A percentile compares a stretch with the other conserved stretches of the same genome.
These are phyloP conservation scores for Podospora bellae-mahoneyi DNA, from an alignment of 495 filamentous ascomycete genomes.

Conservation along the genomic window DNA sequence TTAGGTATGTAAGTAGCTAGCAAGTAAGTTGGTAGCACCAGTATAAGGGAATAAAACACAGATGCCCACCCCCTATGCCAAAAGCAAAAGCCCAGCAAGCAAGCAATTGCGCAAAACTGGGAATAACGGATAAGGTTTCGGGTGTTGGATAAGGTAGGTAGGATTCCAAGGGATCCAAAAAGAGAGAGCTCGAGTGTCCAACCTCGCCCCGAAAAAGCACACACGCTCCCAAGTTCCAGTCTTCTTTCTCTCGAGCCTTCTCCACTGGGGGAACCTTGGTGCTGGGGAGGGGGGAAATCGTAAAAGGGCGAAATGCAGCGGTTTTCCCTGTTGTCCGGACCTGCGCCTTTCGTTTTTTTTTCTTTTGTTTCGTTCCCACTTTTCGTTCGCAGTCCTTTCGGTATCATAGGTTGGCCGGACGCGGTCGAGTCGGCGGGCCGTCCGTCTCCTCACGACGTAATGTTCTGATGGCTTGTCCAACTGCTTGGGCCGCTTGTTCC, in stretches of 20 bases:
- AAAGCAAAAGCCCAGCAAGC: too few species aligned
- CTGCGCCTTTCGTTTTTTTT: slow-evolving; percentile 1
- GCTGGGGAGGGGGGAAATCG: not conserved
- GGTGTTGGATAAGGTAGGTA: not conserved
- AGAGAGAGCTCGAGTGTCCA: not conserved
- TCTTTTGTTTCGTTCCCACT: slow-evolving; percentile 18
- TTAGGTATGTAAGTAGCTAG: not conserved
- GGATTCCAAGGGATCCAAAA: not conserved
- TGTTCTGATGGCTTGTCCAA: not conserved
- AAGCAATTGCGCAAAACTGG: not conserved
- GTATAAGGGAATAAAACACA: not conserved
- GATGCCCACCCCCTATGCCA: not conserved
- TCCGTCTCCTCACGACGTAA: slow-evolving; percentile 20
- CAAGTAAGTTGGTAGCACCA: not conserved
- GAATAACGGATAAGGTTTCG: not conserved
- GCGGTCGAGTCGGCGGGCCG: slow-evolving; percentile 10
- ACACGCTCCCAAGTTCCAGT: slow-evolving; percentile 15
- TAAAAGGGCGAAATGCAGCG: slow-evolving; percentile 12
- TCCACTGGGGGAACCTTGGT: slow-evolving; percentile 7
- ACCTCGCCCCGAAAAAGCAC: not conserved
- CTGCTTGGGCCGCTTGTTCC: not conserved
- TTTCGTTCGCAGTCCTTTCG: slow-evolving; percentile 17
- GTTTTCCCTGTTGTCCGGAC: slow-evolving; percentile 19
- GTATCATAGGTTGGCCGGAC: slow-evolving; percentile 16
- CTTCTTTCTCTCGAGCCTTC: slow-evolving; percentile 14